A percentile compares a stretch with the other conserved stretches of the same genome.
Evolutionary conservation across 2,329 filamentous ascomycete genomes (phyloP).

Genomic region (Fusarium pseudoanthophilum): DNA sequence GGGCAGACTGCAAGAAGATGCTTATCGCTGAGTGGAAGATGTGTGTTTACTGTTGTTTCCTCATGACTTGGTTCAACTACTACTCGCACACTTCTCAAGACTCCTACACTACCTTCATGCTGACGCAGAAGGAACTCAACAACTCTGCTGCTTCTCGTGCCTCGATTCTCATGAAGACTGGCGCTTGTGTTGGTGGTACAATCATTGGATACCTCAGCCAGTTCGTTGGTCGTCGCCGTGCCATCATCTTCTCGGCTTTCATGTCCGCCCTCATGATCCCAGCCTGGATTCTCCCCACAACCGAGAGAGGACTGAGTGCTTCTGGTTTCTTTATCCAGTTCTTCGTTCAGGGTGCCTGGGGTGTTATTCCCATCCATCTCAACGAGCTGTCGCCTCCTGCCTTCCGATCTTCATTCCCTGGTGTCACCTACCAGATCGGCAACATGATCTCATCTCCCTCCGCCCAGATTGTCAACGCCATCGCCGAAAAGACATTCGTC

Average conservation of each 20-base stretch:
- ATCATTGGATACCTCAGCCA: constrained; percentile 80
- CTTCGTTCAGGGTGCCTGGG: constrained; percentile 74
- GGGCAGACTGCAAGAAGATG: constrained; percentile 75
- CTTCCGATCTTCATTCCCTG: constrained; percentile 77
- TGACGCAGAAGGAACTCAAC: constrained; percentile 74
- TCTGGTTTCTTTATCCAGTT: constrained; percentile 77
- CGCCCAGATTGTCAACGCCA: constrained; percentile 80
- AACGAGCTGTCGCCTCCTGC: constrained; percentile 78
- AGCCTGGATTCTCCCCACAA: constrained; percentile 75
- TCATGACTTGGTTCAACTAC: constrained; percentile 82
- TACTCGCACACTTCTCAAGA: constrained; percentile 86
- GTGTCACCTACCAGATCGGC: constrained; percentile 78
- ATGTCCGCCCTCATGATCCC: constrained; percentile 72
- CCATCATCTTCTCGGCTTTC: constrained; percentile 70
- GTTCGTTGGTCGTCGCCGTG: constrained; percentile 76
- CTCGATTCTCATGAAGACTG: constrained; percentile 83
- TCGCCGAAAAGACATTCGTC: constrained; percentile 72
- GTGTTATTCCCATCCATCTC: constrained; percentile 77
- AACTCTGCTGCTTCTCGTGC: constrained; percentile 75
- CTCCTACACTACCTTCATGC: constrained; percentile 84
- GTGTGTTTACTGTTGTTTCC: constrained; percentile 78
- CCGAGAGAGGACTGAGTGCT: constrained; percentile 68
- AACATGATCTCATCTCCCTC: constrained; percentile 80
- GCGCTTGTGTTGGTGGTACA: constrained; percentile 78
- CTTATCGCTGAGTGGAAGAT: constrained; percentile 77